Percentiles rank a stretch among this genome's conserved stretches.
These are phyloP conservation scores for Coemansia sp. DNA, from an alignment of 192 early-diverging fungal species.

Conservation along the genomic window DNA sequence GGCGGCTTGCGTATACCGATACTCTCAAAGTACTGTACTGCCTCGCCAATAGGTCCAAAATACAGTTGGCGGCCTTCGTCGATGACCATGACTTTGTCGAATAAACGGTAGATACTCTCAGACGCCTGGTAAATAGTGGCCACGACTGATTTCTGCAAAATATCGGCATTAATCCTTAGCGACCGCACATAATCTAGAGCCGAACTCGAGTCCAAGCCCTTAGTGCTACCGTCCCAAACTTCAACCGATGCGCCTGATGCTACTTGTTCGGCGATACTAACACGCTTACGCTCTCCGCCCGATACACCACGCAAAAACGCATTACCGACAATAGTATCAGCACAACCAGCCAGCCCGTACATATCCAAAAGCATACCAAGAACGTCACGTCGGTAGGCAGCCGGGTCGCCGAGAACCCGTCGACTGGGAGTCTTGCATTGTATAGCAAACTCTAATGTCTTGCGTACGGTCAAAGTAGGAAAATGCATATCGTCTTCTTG, in stretches of 20 bases:
- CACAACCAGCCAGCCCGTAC: conserved; percentile 60
- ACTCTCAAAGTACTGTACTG: conserved; percentile 64
- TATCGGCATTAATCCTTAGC: conserved; percentile 71
- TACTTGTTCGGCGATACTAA: conserved; percentile 63
- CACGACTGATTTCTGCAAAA: conserved; percentile 64
- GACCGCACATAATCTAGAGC: conserved; percentile 72
- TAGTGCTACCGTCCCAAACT: conserved; percentile 66
- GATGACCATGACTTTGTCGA: conserved; percentile 71
- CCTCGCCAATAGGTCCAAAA: conserved; percentile 65
- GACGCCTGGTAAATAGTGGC: conserved; percentile 72
- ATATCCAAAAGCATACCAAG: conserved; percentile 58
- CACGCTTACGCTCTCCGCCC: conserved; percentile 70
- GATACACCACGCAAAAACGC: conserved; percentile 65
- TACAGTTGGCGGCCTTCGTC: conserved; percentile 71
- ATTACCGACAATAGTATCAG: conserved; percentile 61
- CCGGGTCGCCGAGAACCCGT: conserved; percentile 69
- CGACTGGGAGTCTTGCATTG: conserved; percentile 69
- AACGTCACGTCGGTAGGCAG: conserved; percentile 39
- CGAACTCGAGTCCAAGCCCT: conserved; percentile 61
- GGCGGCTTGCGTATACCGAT: conserved; percentile 65
- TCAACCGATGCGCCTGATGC: conserved; percentile 60
- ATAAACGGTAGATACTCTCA: conserved; percentile 76
- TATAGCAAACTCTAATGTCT: conserved; percentile 81
- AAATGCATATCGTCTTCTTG: conserved; percentile 74
- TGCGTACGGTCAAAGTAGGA: conserved; percentile 74